Percentiles rank a stretch among this genome's conserved stretches.
Conservation (phyloP, 2,329 filamentous ascomycete genomes). For the Claviceps purpurea region DNA sequence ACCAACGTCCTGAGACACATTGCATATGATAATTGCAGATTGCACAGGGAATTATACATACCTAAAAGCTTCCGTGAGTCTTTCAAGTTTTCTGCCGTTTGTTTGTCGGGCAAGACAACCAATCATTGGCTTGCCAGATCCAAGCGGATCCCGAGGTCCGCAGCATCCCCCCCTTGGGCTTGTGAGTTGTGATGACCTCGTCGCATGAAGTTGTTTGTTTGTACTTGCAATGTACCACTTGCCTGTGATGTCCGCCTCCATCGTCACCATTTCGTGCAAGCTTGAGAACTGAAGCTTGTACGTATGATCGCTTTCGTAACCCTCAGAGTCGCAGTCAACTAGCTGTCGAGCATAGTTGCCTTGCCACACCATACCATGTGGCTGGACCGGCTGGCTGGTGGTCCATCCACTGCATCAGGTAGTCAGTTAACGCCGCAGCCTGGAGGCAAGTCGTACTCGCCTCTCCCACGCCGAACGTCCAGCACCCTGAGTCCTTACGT, state of each 20-base stretch:
- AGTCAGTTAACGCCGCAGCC: slow-evolving; percentile 46
- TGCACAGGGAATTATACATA: no score
- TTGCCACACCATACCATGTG: slow-evolving; percentile 47
- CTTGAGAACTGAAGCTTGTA: background rate
- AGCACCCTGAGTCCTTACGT: slow-evolving; percentile 56
- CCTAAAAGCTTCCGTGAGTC: no score
- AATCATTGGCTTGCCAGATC: background rate
- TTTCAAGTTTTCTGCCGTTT: background rate
- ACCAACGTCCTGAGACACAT: no score
- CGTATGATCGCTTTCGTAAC: background rate
- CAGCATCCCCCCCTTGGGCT: background rate
- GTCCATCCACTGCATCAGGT: slow-evolving; percentile 44
- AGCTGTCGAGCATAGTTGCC: background rate
- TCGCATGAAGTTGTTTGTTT: no score
- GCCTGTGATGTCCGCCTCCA: background rate
- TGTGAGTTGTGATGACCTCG: no score
- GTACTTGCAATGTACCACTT: background rate
- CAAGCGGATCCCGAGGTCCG: background rate
- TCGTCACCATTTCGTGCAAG: background rate
- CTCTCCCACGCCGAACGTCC: slow-evolving; percentile 52
- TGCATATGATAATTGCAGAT: no score
- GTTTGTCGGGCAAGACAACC: background rate
- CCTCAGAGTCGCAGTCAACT: background rate
- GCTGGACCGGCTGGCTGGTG: slow-evolving; percentile 69
- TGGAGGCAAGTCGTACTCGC: slow-evolving; percentile 57